Evolutionary conservation across 2,329 filamentous ascomycete species (phyloP).

Genomic region (Xylariales sp.): DNA sequence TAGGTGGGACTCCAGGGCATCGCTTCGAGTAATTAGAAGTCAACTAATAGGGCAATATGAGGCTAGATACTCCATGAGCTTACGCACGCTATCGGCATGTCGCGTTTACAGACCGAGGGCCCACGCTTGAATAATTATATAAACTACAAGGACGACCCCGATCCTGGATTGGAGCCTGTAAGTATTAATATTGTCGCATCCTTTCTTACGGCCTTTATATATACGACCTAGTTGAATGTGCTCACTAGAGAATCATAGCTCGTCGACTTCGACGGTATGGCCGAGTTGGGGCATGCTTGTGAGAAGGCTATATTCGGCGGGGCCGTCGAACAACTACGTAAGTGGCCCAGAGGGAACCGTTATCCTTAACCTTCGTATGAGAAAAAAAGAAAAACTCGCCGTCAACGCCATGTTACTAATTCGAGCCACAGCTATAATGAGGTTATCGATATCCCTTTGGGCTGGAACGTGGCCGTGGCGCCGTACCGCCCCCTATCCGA

Average conservation of each 20-base stretch:
- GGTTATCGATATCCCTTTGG: too few relatives aligned
- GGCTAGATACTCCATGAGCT: slow-evolving; percentile 16
- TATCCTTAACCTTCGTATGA: too few relatives aligned
- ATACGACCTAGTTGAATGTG: not conserved
- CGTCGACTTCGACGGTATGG: slow-evolving; percentile 4
- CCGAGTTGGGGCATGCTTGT: slow-evolving; percentile 1
- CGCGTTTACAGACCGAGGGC: not conserved
- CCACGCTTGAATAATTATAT: slow-evolving; percentile 1
- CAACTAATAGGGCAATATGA: not conserved
- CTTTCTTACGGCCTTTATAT: not conserved
- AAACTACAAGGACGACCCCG: not conserved
- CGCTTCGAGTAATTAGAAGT: not conserved
- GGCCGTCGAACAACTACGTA: too few relatives aligned
- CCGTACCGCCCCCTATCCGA: not conserved
- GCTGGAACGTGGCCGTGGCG: not conserved
- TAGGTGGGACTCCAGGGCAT: not conserved
- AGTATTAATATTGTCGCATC: not conserved
- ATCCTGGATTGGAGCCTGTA: not conserved
- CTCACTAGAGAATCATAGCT: not conserved
- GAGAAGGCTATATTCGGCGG: slow-evolving; percentile 2
- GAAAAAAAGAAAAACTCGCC: too few relatives aligned
- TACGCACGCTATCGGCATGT: slow-evolving; percentile 1
- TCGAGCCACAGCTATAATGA: too few relatives aligned
- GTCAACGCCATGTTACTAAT: too few relatives aligned
- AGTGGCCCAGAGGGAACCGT: too few relatives aligned